Evolutionary conservation across 495 filamentous ascomycete species (phyloP).

Genomic region (Durotheca rogersii): DNA sequence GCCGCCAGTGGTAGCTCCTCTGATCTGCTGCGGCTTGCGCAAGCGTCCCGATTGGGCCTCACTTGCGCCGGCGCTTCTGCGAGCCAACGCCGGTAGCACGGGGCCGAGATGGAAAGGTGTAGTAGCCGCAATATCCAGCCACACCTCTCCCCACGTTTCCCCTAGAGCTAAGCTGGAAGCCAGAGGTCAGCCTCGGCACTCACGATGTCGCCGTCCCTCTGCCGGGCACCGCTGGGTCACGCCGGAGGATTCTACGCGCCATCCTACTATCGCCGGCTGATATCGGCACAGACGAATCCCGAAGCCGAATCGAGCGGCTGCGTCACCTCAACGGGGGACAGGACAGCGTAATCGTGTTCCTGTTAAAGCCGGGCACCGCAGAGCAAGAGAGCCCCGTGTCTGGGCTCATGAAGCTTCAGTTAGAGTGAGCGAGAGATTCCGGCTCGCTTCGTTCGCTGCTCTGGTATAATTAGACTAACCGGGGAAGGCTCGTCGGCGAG

Average conservation of each 20-base stretch:
- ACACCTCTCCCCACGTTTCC: too few species aligned
- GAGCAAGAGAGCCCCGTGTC: conserved; percentile 31
- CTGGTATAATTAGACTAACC: conserved; percentile 9
- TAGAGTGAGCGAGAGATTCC: conserved; percentile 40
- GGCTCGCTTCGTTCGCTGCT: not conserved
- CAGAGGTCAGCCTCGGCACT: conserved; percentile 52
- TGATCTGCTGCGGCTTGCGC: conserved; percentile 60
- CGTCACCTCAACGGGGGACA: conserved; percentile 41
- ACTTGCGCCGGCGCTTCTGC: conserved; percentile 46
- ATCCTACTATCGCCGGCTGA: conserved; percentile 56
- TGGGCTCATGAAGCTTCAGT: conserved; percentile 47
- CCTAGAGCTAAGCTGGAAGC: conserved; percentile 10
- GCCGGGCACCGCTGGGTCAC: not conserved
- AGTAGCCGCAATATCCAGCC: not conserved
- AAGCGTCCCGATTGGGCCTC: conserved; percentile 52
- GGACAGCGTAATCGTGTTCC: conserved; percentile 54
- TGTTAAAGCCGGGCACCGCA: conserved; percentile 44
- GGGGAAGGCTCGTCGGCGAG: conserved; percentile 26
- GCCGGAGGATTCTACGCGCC: conserved; percentile 41
- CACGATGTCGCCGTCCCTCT: conserved; percentile 57
- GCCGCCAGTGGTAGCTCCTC: conserved; percentile 18
- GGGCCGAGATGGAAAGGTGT: conserved; percentile 52
- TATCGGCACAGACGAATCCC: conserved; percentile 34
- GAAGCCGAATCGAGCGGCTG: conserved; percentile 51
- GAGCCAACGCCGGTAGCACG: conserved; percentile 27